A percentile compares a stretch with the other conserved stretches of the same genome.
phyloP scores from a whole-genome alignment of 495 filamentous ascomycete genomes.

The Trichoderma orchidacearum region DNA sequence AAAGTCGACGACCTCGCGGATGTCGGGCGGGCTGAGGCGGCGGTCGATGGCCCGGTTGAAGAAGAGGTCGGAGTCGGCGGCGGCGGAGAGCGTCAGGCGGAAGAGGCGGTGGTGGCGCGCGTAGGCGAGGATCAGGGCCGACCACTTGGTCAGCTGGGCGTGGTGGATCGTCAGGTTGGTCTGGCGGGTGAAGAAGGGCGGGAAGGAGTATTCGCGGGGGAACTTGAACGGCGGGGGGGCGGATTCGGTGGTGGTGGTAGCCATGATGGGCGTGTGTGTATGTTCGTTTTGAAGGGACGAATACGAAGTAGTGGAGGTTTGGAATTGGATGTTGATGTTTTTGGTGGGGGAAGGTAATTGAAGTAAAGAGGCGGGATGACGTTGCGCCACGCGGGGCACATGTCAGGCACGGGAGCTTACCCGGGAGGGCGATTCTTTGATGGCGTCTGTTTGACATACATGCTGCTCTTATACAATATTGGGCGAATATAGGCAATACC shows the following conservation, averaged over 20 bases:
- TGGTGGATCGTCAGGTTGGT: conserved; percentile 60
- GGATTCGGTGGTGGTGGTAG: neutral
- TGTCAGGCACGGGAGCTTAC: too few species aligned
- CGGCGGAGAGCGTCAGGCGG: conserved; percentile 45
- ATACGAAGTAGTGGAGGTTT: too few species aligned
- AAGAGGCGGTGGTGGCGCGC: conserved; percentile 62
- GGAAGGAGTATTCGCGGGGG: conserved; percentile 47
- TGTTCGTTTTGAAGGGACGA: neutral
- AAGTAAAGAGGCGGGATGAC: neutral
- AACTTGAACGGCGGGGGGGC: conserved; percentile 20
- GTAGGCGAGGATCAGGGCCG: conserved; percentile 71
- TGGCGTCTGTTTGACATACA: too few species aligned
- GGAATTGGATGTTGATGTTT: neutral
- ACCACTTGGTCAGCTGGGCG: conserved; percentile 74
- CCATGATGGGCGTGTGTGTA: neutral
- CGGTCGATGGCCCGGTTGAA: conserved; percentile 36
- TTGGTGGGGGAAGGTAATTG: neutral
- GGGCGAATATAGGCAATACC: too few species aligned
- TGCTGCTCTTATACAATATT: too few species aligned
- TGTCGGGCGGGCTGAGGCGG: conserved; percentile 46
- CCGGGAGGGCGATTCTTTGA: too few species aligned
- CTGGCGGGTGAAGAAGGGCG: conserved; percentile 70
- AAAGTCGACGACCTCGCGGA: conserved; percentile 54
- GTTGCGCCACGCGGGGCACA: neutral
- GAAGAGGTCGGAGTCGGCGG: conserved; percentile 30